Conservation (phyloP, 345 rosid species). For the Euphorbia pulcherrima region DNA sequence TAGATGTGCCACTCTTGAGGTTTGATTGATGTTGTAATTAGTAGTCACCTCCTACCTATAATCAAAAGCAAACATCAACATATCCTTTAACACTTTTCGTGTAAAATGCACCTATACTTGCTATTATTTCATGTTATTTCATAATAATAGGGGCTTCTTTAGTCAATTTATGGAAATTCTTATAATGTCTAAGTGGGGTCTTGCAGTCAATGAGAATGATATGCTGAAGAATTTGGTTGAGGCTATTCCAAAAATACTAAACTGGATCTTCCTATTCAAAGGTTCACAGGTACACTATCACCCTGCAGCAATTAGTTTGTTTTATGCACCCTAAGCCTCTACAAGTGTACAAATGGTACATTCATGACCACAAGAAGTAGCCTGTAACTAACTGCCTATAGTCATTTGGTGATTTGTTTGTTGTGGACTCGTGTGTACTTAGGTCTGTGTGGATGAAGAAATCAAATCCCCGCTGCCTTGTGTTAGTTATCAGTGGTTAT, state of each 20-base stretch:
- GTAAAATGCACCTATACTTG: constrained; percentile 10
- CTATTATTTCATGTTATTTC: not conserved
- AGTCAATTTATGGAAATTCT: constrained; percentile 13
- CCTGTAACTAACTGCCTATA: too few relatives aligned
- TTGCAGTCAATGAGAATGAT: constrained; percentile 73
- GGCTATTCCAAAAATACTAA: constrained; percentile 69
- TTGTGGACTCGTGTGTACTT: not conserved
- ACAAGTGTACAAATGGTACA: too few relatives aligned
- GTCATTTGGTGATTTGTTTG: not conserved
- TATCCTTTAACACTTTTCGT: constrained; percentile 1
- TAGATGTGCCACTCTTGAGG: not conserved
- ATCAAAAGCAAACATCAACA: not conserved
- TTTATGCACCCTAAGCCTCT: not conserved
- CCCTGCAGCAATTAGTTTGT: constrained; percentile 3
- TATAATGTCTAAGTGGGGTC: constrained; percentile 22
- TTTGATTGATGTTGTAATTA: not conserved
- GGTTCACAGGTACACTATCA: constrained; percentile 53
- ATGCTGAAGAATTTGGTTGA: constrained; percentile 53
- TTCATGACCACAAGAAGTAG: too few relatives aligned
- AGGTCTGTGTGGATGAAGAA: not conserved
- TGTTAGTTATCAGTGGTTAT: not conserved
- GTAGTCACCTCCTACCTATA: not conserved
- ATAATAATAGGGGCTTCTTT: not conserved
- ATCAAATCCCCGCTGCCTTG: not conserved
- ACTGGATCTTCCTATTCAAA: constrained; percentile 65